Percentiles rank a stretch among this genome's conserved stretches.
These are phyloP conservation scores for Phyllosticta capitalensis DNA, from an alignment of 2,329 filamentous ascomycete species.

Conservation along the genomic window DNA sequence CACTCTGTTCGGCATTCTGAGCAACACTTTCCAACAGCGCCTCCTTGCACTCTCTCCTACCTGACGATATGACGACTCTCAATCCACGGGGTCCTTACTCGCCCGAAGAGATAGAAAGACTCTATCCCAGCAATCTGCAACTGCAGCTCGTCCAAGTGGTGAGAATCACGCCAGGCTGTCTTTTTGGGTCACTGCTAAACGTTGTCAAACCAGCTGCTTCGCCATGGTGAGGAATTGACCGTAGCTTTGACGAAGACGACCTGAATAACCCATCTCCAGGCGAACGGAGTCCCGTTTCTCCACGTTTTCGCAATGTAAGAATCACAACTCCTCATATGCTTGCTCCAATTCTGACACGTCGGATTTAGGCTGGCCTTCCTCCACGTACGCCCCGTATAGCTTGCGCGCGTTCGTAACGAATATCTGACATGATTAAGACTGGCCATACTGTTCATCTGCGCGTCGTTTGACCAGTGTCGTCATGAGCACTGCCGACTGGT, in stretches of 20 bases:
- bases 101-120: slow-evolving; percentile 63
- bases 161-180: slow-evolving; percentile 11
- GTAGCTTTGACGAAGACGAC: background rate
- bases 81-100: slow-evolving; percentile 67
- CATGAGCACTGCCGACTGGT: slow-evolving; percentile 43
- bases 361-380: slow-evolving; percentile 37
- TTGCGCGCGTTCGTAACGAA: slow-evolving; percentile 14
- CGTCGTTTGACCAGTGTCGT: slow-evolving; percentile 58
- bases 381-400: slow-evolving; percentile 30
- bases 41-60: background rate
- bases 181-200: slow-evolving; percentile 1
- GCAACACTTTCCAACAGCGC: background rate
- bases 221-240: slow-evolving; percentile 24
- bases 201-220: slow-evolving; percentile 23
- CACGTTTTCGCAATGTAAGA: slow-evolving; percentile 68
- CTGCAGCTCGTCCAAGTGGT: slow-evolving; percentile 84
- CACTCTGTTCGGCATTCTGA: background rate
- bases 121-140: slow-evolving; percentile 73
- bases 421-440: slow-evolving; percentile 42
- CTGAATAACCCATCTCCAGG: slow-evolving; percentile 29
- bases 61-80: slow-evolving; percentile 61
- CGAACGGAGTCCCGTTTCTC: slow-evolving; percentile 72
- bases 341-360: background rate
- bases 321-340: background rate
- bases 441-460: slow-evolving; percentile 83